Base-by-base conservation (phyloP, 202 grass and related monocot species). In the Digitaria exilis region DNA sequence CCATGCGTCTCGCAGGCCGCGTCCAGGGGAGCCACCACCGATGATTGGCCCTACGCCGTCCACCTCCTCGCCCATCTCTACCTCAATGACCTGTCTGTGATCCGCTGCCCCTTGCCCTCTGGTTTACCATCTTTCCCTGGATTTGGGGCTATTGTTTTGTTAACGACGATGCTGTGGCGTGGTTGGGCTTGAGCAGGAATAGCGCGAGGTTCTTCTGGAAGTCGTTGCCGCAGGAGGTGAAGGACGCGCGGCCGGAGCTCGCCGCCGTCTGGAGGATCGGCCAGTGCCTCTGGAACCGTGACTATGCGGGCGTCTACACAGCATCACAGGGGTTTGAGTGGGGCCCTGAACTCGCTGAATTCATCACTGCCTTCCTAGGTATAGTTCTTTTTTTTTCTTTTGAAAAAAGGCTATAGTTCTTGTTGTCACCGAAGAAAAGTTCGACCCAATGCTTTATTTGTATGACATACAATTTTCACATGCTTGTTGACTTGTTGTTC, bases 141-240 rank as follows among this genome's bases (percentile, higher is more conserved):
- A 17, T 69, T 73, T 81, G 26, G 43, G 69, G 30, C 71, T 80
- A 81, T 79, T 65, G 55, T 81, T 73, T 66, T 26, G 65, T 32
- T 24, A 29, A n/a, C 49, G 42, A 56, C 21, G 52, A 84, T 60
- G 25, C 13, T 58, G 25, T 78, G 29, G 28, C 46, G 13, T 84
- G 32, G 3, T 72, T 43, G 55, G 37, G 50, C 13, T 21, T 54
- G 78, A 86, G 82, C 80, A 99, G 93, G 79, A 94, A 99, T 61
- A 97, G 88, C 46, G 89, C 91, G 69, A 94, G 86, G 79, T 99
- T 89, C 48, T 75, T 92, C 41, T 99, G 93, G 97, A 99, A 96
- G 80, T 91, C 91, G 5, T 80, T 91, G 65, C 89, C 93, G 15
- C 89, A 91, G 87, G 89, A 76, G 79, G 88, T 89, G 28, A 99